Conservation (phyloP, 2,329 filamentous ascomycete species). For the Trichoderma semiorbis region DNA sequence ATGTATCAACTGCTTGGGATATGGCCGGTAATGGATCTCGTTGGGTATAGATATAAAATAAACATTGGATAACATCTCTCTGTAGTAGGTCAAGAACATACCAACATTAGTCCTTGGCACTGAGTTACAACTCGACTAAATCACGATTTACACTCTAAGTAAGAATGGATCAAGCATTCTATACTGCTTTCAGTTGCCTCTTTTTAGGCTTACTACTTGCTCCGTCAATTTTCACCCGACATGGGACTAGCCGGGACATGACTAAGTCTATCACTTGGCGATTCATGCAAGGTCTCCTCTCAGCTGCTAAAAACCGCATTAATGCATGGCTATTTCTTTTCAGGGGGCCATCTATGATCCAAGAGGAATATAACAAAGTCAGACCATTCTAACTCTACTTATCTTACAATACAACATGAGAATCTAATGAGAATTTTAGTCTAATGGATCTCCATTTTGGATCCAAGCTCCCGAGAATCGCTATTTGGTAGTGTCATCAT, state of each 20-base stretch:
- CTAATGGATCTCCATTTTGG: background rate
- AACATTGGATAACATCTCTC: background rate
- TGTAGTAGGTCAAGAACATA: background rate
- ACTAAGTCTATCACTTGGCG: background rate
- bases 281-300: background rate
- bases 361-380: background rate
- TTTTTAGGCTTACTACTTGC: background rate
- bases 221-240: background rate
- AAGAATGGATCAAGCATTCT: background rate
- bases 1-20: background rate
- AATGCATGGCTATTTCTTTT: background rate
- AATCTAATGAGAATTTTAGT: background rate
- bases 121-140: background rate
- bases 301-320: background rate
- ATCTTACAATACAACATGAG: background rate
- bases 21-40: background rate
- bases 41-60: background rate
- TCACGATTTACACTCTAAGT: background rate
- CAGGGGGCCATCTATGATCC: background rate
- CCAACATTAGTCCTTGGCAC: background rate
- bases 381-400: background rate
- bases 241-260: background rate
- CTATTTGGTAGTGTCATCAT: background rate
- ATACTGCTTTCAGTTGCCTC: background rate
- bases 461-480: conserved; percentile 1